phyloP scores from a whole-genome alignment of 2,329 filamentous ascomycete species.

The Cordyceps cicadae region DNA sequence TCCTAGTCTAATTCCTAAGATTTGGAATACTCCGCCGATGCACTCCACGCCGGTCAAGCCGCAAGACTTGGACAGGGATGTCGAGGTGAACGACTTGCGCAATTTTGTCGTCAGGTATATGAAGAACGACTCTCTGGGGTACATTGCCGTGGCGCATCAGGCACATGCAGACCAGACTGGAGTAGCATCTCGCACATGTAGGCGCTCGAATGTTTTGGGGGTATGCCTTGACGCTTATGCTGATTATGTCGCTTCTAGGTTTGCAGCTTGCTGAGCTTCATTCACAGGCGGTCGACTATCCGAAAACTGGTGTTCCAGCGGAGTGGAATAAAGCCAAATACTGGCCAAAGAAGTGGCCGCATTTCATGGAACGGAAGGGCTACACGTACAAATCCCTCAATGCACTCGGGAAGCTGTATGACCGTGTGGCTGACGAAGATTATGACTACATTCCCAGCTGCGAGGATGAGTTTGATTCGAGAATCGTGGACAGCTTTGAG shows the following conservation, averaged over 20 bases:
- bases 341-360: constrained; percentile 61
- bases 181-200: constrained; percentile 60
- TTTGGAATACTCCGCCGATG: constrained; percentile 73
- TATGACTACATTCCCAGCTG: constrained; percentile 68
- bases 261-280: constrained; percentile 70
- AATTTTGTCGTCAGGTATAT: constrained; percentile 88
- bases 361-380: constrained; percentile 65
- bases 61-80: constrained; percentile 47
- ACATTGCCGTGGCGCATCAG: constrained; percentile 76
- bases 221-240: not conserved
- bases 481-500: constrained; percentile 58
- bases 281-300: constrained; percentile 87
- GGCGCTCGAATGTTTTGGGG: constrained; percentile 20
- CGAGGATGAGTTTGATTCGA: constrained; percentile 62
- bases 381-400: constrained; percentile 56
- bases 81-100: constrained; percentile 65
- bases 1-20: constrained; percentile 55
- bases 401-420: constrained; percentile 74
- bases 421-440: constrained; percentile 49
- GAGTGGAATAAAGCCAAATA: constrained; percentile 50
- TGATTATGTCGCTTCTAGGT: constrained; percentile 29
- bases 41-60: constrained; percentile 57
- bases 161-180: constrained; percentile 65
- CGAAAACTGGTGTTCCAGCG: constrained; percentile 78
- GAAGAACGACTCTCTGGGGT: constrained; percentile 75